Evolutionary conservation across 768 basidiomycete genomes (phyloP).

Genomic region (Boletus bicolor): DNA sequence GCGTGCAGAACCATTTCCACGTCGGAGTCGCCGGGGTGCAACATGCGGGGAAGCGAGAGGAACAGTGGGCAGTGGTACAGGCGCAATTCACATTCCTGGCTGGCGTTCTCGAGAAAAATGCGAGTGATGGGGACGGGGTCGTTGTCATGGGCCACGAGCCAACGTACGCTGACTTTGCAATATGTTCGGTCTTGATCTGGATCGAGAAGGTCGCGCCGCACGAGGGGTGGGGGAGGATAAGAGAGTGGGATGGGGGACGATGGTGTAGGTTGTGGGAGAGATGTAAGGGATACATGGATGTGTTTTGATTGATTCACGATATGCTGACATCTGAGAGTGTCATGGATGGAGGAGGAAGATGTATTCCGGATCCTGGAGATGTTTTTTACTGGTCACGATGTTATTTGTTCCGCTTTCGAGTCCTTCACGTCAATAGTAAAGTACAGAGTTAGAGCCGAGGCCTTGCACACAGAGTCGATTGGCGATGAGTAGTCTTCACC

Average conservation of each 20-base stretch:
- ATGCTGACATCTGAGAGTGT: neutral
- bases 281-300: conserved; percentile 68
- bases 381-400: neutral
- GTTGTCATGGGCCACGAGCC: conserved; percentile 65
- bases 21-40: conserved; percentile 6
- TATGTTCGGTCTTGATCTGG: conserved; percentile 72
- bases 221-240: conserved; percentile 68
- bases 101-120: conserved; percentile 64
- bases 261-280: conserved; percentile 63
- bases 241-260: conserved; percentile 65
- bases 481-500: no score
- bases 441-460: neutral
- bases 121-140: conserved; percentile 56
- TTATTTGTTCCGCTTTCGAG: no score
- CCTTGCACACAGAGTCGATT: neutral
- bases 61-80: conserved; percentile 60
- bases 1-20: conserved; percentile 50
- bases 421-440: neutral
- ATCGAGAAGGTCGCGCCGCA: conserved; percentile 70
- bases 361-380: neutral
- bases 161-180: conserved; percentile 70
- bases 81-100: conserved; percentile 68
- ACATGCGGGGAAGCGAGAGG: conserved; percentile 48
- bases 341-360: neutral
- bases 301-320: conserved; percentile 36